Conservation (phyloP, 164 flowering plant species). For the Warburgia ugandensis region DNA sequence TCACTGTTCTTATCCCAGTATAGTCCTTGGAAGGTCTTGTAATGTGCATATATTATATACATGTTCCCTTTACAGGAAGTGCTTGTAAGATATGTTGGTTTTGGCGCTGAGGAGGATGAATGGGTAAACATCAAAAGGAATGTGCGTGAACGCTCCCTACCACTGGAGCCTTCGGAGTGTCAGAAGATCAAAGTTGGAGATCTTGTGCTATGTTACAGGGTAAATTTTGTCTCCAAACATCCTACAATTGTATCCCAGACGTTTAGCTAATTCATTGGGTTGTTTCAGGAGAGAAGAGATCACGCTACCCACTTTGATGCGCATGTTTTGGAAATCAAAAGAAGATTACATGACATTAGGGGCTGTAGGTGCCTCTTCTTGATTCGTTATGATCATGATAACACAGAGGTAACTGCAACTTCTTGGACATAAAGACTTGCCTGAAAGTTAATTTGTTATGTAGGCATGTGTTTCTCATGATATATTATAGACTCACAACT, state of each 20-base stretch:
- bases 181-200: conserved; percentile 56
- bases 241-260: neutral
- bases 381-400: conserved; percentile 64
- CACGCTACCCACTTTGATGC: conserved; percentile 76
- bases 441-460: too few species aligned
- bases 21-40: too few species aligned
- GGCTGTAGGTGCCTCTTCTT: conserved; percentile 72
- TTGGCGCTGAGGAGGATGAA: conserved; percentile 72
- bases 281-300: conserved; percentile 57
- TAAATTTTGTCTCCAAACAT: too few species aligned
- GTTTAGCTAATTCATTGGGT: neutral
- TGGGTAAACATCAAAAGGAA: conserved; percentile 64
- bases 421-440: too few species aligned
- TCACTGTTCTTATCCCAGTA: too few species aligned
- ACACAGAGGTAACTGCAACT: conserved; percentile 48
- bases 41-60: too few species aligned
- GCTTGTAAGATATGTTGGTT: conserved; percentile 77
- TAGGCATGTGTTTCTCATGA: too few species aligned
- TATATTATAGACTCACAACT: too few species aligned
- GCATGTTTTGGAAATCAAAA: conserved; percentile 45
- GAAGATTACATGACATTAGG: conserved; percentile 52
- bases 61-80: conserved; percentile 92
- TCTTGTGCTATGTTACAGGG: conserved; percentile 68
- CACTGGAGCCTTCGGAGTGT: conserved; percentile 75
- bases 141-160: conserved; percentile 75